Conservation (phyloP, 805 yeast genomes). For the Kuraishia floccosa region DNA sequence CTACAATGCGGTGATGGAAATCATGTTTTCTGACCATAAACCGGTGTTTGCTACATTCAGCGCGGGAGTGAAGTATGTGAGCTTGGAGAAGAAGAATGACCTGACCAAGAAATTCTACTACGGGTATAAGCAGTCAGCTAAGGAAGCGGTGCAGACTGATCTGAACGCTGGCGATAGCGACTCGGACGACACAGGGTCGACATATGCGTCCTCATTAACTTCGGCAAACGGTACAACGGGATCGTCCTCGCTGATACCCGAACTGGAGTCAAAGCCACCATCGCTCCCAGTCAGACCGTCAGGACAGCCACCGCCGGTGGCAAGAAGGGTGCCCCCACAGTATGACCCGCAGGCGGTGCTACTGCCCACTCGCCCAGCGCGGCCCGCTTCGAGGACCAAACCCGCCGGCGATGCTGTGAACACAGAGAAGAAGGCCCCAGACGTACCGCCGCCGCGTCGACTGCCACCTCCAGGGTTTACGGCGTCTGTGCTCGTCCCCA, state of each 20-base stretch:
- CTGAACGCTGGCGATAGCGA: constrained; percentile 15
- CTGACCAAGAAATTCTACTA: constrained; percentile 51
- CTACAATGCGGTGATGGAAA: constrained; percentile 51
- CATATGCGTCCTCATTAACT: no score
- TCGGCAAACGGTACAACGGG: constrained; percentile 29
- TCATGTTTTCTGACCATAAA: constrained; percentile 76
- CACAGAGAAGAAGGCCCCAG: no score
- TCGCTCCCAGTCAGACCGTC: constrained; percentile 1
- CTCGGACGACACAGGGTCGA: no score
- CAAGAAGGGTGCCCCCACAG: constrained; percentile 1
- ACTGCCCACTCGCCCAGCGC: constrained; percentile 51
- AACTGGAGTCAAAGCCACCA: constrained; percentile 1
- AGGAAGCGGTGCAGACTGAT: constrained; percentile 17
- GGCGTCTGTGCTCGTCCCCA: constrained; percentile 3
- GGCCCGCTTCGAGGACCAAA: no score
- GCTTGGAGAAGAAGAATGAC: constrained; percentile 45
- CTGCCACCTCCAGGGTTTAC: constrained; percentile 29
- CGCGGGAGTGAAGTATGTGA: constrained; percentile 55
- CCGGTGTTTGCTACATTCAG: constrained; percentile 81
- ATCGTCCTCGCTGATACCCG: constrained; percentile 47
- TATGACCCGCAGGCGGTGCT: no score
- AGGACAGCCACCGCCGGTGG: neutral
- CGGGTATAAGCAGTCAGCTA: constrained; percentile 32
- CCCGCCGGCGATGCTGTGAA: no score
- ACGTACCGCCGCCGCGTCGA: constrained; percentile 39